Conservation (phyloP, 1,284 basidiomycete genomes). For the Flammula alnicola region DNA sequence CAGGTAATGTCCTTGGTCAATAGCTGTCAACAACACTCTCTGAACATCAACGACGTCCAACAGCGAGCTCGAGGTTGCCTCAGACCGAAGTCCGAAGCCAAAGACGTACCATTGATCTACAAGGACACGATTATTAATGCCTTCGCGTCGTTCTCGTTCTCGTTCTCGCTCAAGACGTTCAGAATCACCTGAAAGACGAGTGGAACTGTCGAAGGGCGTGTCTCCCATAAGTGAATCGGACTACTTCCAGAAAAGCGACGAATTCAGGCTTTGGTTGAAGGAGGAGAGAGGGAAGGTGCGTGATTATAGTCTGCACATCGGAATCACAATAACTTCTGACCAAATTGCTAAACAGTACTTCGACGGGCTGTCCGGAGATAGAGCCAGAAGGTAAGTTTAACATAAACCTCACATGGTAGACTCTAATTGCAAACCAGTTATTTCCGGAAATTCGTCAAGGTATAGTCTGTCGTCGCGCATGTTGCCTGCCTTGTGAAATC, state of each 20-base stretch:
- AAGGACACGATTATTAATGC: conserved; percentile 25
- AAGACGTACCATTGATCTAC: background rate
- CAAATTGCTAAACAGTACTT: conserved; percentile 57
- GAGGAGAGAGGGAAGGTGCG: conserved; percentile 77
- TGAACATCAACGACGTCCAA: background rate
- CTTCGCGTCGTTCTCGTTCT: conserved; percentile 34
- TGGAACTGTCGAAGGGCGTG: conserved; percentile 55
- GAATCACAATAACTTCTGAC: conserved; percentile 4
- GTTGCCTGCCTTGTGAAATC: conserved; percentile 1
- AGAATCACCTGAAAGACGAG: conserved; percentile 46
- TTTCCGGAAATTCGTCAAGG: conserved; percentile 85
- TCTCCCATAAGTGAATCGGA: conserved; percentile 69
- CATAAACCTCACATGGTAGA: conserved; percentile 24
- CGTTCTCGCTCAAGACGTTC: conserved; percentile 38
- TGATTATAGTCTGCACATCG: conserved; percentile 5
- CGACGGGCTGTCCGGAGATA: conserved; percentile 75
- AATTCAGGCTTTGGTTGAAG: conserved; percentile 79
- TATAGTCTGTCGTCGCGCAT: conserved; percentile 30
- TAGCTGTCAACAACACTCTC: conserved; percentile 18
- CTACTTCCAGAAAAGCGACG: conserved; percentile 78
- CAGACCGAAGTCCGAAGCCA: too few species aligned
- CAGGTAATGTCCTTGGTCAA: conserved; percentile 12
- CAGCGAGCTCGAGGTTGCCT: background rate
- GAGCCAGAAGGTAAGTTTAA: conserved; percentile 64
- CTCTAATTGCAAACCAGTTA: conserved; percentile 56